Conservation (phyloP, 164 flowering plant species). For the Magnolia sinica region DNA sequence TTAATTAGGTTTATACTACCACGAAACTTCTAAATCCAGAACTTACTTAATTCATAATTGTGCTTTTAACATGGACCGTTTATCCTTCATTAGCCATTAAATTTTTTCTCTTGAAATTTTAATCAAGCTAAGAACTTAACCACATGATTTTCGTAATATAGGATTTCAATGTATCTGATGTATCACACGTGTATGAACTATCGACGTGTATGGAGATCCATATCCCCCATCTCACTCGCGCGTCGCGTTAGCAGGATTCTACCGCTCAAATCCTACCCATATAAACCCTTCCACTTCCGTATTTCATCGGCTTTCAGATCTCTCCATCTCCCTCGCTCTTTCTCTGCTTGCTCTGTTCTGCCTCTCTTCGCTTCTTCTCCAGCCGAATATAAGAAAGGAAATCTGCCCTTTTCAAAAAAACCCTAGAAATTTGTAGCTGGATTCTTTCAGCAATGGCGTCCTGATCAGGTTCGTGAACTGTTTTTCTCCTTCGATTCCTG, state of each 20-base stretch:
- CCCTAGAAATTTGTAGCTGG: neutral
- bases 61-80: no score
- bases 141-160: no score
- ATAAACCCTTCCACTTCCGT: neutral
- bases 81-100: no score
- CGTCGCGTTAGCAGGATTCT: neutral
- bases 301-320: neutral
- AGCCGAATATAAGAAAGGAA: neutral
- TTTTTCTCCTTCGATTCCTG: neutral
- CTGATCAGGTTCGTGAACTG: conserved; percentile 3
- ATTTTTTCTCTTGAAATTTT: no score
- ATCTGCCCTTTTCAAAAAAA: neutral
- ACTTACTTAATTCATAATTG: no score
- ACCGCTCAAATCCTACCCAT: neutral
- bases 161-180: no score
- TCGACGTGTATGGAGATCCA: no score
- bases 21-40: no score
- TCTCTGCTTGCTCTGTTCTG: neutral
- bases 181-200: no score
- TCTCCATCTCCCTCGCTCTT: neutral
- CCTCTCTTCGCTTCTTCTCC: neutral
- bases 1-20: no score
- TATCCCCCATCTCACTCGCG: neutral
- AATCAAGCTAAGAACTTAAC: no score
- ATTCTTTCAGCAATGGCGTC: neutral